Conservation (phyloP, 805 yeast genomes). For the Barnettozyma siamensis region DNA sequence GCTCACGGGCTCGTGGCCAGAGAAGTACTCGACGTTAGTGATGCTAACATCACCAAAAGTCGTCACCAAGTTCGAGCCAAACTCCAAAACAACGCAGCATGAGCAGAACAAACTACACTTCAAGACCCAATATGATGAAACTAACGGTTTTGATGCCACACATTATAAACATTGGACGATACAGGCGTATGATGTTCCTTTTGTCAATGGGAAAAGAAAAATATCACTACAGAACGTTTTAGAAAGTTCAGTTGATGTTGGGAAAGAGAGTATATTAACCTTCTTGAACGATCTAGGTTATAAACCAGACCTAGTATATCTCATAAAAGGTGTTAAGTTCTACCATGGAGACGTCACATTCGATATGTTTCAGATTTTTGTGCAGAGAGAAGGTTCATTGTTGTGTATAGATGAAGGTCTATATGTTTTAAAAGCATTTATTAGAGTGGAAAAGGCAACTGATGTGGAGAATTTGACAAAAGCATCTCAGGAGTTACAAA, state of each 20-base stretch:
- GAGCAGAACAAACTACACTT: slow-evolving; percentile 23
- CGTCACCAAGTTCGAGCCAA: slow-evolving; percentile 25
- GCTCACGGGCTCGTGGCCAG: slow-evolving; percentile 18
- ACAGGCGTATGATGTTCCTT: slow-evolving; percentile 64
- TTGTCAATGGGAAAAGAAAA: slow-evolving; percentile 59
- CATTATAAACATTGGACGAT: slow-evolving; percentile 46
- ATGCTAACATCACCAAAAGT: slow-evolving; percentile 19
- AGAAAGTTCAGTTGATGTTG: slow-evolving; percentile 38
- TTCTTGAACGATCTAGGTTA: slow-evolving; percentile 62
- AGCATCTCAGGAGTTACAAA: slow-evolving; percentile 57
- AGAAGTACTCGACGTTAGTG: slow-evolving; percentile 10
- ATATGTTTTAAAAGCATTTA: slow-evolving; percentile 56
- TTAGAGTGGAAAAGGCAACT: slow-evolving; percentile 66
- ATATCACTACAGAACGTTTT: slow-evolving; percentile 62
- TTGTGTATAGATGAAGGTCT: slow-evolving; percentile 40
- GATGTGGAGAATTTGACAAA: slow-evolving; percentile 67
- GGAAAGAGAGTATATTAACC: slow-evolving; percentile 29
- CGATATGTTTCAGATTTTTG: slow-evolving; percentile 46
- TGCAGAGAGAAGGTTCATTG: slow-evolving; percentile 23
- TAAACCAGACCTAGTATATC: slow-evolving; percentile 52
- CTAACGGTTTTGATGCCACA: slow-evolving; percentile 2
- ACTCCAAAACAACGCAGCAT: slow-evolving; percentile 22
- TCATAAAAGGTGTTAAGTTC: slow-evolving; percentile 56
- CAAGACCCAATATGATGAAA: slow-evolving; percentile 12
- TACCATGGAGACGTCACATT: slow-evolving; percentile 53